These are phyloP conservation scores for Hyaloscypha hepaticicola DNA, from an alignment of 495 filamentous ascomycete species.

Conservation along the genomic window DNA sequence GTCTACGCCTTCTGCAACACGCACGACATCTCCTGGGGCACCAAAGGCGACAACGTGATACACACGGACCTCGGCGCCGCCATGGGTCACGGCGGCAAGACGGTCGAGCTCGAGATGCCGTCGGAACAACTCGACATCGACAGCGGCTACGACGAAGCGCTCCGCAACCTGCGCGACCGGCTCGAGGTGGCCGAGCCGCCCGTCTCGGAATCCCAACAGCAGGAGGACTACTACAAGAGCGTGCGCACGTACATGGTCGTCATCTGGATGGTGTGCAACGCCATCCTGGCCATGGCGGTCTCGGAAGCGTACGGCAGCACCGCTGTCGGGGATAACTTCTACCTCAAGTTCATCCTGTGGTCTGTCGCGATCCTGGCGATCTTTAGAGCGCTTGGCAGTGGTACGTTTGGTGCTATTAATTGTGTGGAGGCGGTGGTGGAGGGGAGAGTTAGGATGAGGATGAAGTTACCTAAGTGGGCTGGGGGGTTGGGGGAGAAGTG, in stretches of 20 bases:
- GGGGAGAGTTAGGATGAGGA: slow-evolving; percentile 67
- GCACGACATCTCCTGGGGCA: slow-evolving; percentile 98
- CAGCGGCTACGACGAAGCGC: slow-evolving; percentile 92
- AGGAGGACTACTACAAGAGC: slow-evolving; percentile 98
- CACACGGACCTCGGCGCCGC: slow-evolving; percentile 89
- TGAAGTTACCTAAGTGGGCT: slow-evolving; percentile 50
- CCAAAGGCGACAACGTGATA: slow-evolving; percentile 95
- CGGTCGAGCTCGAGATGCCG: slow-evolving; percentile 93
- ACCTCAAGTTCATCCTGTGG: slow-evolving; percentile 93
- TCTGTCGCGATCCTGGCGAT: slow-evolving; percentile 80
- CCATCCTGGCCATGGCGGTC: slow-evolving; percentile 88
- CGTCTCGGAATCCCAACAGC: slow-evolving; percentile 73
- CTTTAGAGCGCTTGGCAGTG: slow-evolving; percentile 79
- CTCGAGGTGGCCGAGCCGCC: slow-evolving; percentile 69
- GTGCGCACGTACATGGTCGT: slow-evolving; percentile 99
- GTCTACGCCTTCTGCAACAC: slow-evolving; percentile 99
- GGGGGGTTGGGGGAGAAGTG: slow-evolving; percentile 40
- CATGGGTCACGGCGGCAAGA: slow-evolving; percentile 63
- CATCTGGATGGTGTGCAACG: slow-evolving; percentile 92
- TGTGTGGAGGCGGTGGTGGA: slow-evolving; percentile 82
- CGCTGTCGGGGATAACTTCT: slow-evolving; percentile 77
- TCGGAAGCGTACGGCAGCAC: slow-evolving; percentile 76
- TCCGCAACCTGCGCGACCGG: slow-evolving; percentile 92
- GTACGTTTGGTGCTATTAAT: slow-evolving; percentile 78
- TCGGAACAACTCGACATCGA: slow-evolving; percentile 98